These are phyloP conservation scores for Hysterium pulicare DNA, from an alignment of 2,329 filamentous ascomycete species.

Conservation along the genomic window DNA sequence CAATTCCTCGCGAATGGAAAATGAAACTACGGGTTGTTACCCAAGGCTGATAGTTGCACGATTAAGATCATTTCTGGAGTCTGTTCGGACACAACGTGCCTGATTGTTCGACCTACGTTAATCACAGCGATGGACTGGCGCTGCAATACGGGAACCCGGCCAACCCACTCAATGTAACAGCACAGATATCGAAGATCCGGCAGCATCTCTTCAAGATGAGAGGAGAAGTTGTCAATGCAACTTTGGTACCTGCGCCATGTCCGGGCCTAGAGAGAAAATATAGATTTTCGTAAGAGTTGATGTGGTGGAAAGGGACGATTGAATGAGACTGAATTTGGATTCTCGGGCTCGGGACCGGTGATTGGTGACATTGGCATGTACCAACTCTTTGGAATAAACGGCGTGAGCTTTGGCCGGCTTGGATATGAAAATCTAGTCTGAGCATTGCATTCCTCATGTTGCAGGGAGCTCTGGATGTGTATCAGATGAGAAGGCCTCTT, in stretches of 20 bases:
- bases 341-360: too few relatives aligned
- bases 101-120: slow-evolving; percentile 45
- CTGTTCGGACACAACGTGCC: slow-evolving; percentile 46
- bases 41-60: neutral
- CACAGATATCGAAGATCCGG: slow-evolving; percentile 42
- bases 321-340: too few relatives aligned
- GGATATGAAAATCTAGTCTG: too few relatives aligned
- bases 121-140: slow-evolving; percentile 46
- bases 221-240: slow-evolving; percentile 13
- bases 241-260: slow-evolving; percentile 8
- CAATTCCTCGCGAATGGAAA: slow-evolving; percentile 44
- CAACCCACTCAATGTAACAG: slow-evolving; percentile 38
- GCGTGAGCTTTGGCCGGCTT: too few relatives aligned
- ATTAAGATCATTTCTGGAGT: slow-evolving; percentile 22
- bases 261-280: slow-evolving; percentile 3
- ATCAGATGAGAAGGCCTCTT: too few relatives aligned
- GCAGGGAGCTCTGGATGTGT: too few relatives aligned
- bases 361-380: too few relatives aligned
- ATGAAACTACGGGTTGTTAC: too few relatives aligned
- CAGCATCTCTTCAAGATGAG: slow-evolving; percentile 45
- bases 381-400: too few relatives aligned
- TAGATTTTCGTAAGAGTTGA: too few relatives aligned
- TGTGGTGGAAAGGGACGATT: too few relatives aligned
- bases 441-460: too few relatives aligned
- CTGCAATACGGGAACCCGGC: slow-evolving; percentile 46